Evolutionary conservation across 23 red algal species (phyloP).

Genomic region (Agarophyton chilense): DNA sequence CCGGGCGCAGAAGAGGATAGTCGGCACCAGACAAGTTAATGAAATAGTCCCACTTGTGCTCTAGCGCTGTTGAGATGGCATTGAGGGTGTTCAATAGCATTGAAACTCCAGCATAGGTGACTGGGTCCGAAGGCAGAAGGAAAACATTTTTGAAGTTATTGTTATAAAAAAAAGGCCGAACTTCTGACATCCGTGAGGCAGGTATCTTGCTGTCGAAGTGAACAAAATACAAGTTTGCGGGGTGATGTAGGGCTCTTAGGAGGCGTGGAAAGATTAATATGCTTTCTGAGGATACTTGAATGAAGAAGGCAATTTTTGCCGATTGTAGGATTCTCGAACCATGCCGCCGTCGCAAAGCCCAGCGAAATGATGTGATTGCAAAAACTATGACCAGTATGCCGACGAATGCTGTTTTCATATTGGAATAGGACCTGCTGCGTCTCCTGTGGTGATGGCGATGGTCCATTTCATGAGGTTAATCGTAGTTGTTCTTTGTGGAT

Average conservation of each 20-base stretch:
- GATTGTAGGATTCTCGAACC: neutral
- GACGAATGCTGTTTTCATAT: neutral
- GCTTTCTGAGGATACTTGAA: constrained; percentile 46
- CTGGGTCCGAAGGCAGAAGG: constrained; percentile 63
- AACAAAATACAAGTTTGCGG: constrained; percentile 66
- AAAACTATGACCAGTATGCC: neutral
- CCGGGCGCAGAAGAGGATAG: constrained; percentile 65
- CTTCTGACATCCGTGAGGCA: neutral
- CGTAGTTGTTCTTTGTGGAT: neutral
- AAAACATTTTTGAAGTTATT: constrained; percentile 43
- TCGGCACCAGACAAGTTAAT: constrained; percentile 74
- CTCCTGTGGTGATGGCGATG: neutral
- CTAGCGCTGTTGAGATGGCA: constrained; percentile 44
- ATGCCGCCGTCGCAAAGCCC: neutral
- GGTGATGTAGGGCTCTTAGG: constrained; percentile 50
- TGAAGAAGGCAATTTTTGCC: constrained; percentile 68
- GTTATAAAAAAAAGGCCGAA: neutral
- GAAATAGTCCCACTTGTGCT: constrained; percentile 65
- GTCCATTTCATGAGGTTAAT: constrained; percentile 8
- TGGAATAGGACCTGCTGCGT: neutral
- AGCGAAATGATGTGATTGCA: neutral
- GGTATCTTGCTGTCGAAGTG: constrained; percentile 82
- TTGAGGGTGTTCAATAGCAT: constrained; percentile 82
- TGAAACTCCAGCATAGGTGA: constrained; percentile 71
- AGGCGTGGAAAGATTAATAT: constrained; percentile 42